A percentile compares a stretch with the other conserved stretches of the same genome.
These are phyloP conservation scores for Skeletonema grethae DNA, from an alignment of 108 stramenopile species.

Conservation along the genomic window DNA sequence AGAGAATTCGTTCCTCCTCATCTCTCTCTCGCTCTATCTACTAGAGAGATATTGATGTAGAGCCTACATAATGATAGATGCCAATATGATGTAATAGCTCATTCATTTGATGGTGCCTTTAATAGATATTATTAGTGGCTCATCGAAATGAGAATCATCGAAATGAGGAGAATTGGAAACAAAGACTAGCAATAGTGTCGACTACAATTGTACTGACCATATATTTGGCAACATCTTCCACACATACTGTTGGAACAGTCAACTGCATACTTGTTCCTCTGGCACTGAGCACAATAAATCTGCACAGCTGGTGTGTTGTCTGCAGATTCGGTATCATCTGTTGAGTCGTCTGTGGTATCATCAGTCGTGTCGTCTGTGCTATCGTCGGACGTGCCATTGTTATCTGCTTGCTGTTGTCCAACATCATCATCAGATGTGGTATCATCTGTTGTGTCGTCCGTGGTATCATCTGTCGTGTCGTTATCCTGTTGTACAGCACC, in stretches of 20 bases:
- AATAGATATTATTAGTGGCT: too few relatives aligned
- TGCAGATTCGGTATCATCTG: neutral
- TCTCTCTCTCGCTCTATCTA: too few relatives aligned
- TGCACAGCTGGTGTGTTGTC: neutral
- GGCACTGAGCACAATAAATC: neutral
- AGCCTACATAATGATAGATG: too few relatives aligned
- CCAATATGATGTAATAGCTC: too few relatives aligned
- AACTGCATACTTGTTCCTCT: neutral
- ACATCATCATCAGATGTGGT: conserved; percentile 2
- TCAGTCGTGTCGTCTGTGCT: neutral
- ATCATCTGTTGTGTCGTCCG: neutral
- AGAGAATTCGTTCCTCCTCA: too few relatives aligned
- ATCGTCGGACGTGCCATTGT: neutral
- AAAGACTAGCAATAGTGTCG: too few relatives aligned
- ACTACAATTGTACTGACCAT: neutral
- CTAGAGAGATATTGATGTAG: too few relatives aligned
- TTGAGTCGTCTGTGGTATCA: neutral
- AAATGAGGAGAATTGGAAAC: too few relatives aligned
- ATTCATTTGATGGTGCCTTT: too few relatives aligned
- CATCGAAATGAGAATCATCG: too few relatives aligned
- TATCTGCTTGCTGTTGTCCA: neutral
- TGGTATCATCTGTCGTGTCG: neutral
- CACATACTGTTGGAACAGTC: neutral
- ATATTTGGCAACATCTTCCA: neutral
- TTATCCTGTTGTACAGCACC: neutral